These are phyloP conservation scores for Dioszegia aurantiaca DNA, from an alignment of 768 basidiomycete species.

Conservation along the genomic window DNA sequence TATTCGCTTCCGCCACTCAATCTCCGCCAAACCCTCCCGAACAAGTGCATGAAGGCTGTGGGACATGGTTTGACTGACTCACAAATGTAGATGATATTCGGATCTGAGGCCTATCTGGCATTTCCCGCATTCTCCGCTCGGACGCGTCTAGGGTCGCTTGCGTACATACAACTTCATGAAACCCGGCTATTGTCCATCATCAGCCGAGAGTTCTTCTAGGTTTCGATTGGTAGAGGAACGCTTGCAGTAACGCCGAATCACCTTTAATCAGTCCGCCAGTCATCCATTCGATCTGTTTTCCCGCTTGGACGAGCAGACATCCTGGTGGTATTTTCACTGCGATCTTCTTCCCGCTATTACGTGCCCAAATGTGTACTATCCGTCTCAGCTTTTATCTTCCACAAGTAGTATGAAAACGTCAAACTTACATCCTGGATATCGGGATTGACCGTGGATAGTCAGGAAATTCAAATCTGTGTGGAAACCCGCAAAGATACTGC, in stretches of 20 bases:
- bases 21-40: not conserved
- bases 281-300: slow-evolving; percentile 89
- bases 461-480: slow-evolving; percentile 92
- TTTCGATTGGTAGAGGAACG: not conserved
- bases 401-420: slow-evolving; percentile 42
- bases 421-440: slow-evolving; percentile 55
- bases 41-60: not conserved
- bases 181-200: slow-evolving; percentile 62
- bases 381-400: not conserved
- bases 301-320: slow-evolving; percentile 86
- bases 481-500: slow-evolving; percentile 85
- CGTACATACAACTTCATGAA: slow-evolving; percentile 91
- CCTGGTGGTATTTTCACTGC: slow-evolving; percentile 79
- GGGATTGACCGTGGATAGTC: slow-evolving; percentile 51
- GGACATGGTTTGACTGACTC: slow-evolving; percentile 13
- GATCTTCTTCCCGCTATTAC: slow-evolving; percentile 87
- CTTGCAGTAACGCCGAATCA: slow-evolving; percentile 3
- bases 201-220: too few relatives aligned
- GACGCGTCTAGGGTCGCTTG: slow-evolving; percentile 72
- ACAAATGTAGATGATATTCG: slow-evolving; percentile 91
- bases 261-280: slow-evolving; percentile 66
- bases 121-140: slow-evolving; percentile 59
- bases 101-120: slow-evolving; percentile 76
- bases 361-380: slow-evolving; percentile 84
- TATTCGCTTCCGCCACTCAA: too few relatives aligned